These are phyloP conservation scores for Suillus cothurnatus DNA, from an alignment of 768 basidiomycete species.

Conservation along the genomic window DNA sequence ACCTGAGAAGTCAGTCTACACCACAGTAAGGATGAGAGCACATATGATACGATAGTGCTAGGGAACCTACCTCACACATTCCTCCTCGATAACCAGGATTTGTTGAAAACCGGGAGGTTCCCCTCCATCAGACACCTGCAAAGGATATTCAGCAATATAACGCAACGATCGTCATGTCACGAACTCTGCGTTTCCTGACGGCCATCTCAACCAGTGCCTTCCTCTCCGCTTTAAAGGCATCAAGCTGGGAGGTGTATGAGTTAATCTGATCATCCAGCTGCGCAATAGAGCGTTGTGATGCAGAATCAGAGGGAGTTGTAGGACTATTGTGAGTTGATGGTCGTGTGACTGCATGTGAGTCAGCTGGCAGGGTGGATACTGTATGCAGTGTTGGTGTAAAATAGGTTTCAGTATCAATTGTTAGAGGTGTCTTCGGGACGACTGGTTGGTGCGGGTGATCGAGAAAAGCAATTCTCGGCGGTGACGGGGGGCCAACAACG, in stretches of 20 bases:
- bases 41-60: background rate
- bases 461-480: background rate
- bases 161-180: background rate
- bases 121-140: slow-evolving; percentile 1
- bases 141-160: background rate
- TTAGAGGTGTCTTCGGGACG: background rate
- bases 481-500: background rate
- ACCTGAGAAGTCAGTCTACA: slow-evolving; percentile 35
- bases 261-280: slow-evolving; percentile 41
- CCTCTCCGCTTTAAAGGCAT: slow-evolving; percentile 42
- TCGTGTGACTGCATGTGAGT: background rate
- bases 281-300: slow-evolving; percentile 20
- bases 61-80: slow-evolving; percentile 37
- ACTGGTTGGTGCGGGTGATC: background rate
- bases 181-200: slow-evolving; percentile 26
- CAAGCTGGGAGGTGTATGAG: slow-evolving; percentile 35
- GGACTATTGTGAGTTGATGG: background rate
- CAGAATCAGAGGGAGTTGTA: background rate
- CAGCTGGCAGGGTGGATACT: background rate
- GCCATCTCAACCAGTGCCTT: slow-evolving; percentile 28
- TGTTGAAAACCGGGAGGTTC: slow-evolving; percentile 20
- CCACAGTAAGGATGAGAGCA: background rate
- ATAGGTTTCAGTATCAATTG: background rate
- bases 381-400: background rate
- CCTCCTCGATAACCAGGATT: slow-evolving; percentile 33